Conservation (phyloP, 306 rosid genomes). For the Pterocarpus macrocarpus region DNA sequence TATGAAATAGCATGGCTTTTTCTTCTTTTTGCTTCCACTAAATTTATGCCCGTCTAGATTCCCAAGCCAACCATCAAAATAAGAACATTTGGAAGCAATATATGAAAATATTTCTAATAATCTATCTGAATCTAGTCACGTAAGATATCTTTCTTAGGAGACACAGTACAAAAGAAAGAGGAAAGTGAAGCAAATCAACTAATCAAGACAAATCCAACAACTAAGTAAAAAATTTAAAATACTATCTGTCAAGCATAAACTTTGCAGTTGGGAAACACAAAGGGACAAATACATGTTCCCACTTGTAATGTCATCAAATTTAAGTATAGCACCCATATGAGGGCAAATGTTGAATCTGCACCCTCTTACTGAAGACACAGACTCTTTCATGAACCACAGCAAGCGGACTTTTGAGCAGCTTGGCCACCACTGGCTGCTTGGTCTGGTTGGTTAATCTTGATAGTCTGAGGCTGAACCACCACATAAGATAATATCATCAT, state of each 20-base stretch:
- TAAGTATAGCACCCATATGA: slow-evolving; percentile 46
- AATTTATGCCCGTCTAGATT: not conserved
- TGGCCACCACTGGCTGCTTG: slow-evolving; percentile 48
- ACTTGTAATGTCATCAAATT: slow-evolving; percentile 37
- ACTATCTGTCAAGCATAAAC: slow-evolving; percentile 45
- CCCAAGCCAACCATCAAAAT: not conserved
- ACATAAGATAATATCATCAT: slow-evolving; percentile 30
- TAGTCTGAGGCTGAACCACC: slow-evolving; percentile 69
- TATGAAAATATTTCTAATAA: slow-evolving; percentile 11
- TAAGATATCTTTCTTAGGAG: not conserved
- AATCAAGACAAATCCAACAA: slow-evolving; percentile 40
- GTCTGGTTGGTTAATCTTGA: slow-evolving; percentile 70
- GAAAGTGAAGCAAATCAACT: slow-evolving; percentile 10
- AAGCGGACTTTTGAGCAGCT: slow-evolving; percentile 62
- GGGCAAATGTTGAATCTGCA: slow-evolving; percentile 44
- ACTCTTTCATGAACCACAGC: slow-evolving; percentile 66
- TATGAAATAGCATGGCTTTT: not conserved
- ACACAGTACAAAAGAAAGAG: slow-evolving; percentile 29
- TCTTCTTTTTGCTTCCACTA: not conserved
- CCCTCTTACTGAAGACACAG: slow-evolving; percentile 19
- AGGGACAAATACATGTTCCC: slow-evolving; percentile 45
- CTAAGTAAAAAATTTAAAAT: slow-evolving; percentile 30
- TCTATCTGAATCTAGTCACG: slow-evolving; percentile 38
- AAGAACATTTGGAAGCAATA: not conserved
- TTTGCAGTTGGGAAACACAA: slow-evolving; percentile 51